phyloP scores from a whole-genome alignment of 176 grass and related monocot genomes.

The Raddia guianensis region DNA sequence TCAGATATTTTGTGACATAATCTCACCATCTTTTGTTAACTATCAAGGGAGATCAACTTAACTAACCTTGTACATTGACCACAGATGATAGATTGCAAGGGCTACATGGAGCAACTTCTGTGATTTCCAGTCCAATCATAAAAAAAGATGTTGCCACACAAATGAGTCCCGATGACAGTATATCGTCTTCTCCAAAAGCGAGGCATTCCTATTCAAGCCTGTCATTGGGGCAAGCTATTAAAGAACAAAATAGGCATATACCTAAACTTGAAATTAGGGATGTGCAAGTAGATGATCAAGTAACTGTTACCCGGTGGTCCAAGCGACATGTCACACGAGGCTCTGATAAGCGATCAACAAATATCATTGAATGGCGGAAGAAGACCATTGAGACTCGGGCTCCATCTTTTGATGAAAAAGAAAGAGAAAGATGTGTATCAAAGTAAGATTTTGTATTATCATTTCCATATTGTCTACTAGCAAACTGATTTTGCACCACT shows the following conservation, averaged over 20 bases:
- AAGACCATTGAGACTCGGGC: slow-evolving; percentile 53
- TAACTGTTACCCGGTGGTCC: slow-evolving; percentile 93
- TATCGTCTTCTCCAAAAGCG: slow-evolving; percentile 67
- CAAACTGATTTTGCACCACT: background rate
- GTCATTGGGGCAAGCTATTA: slow-evolving; percentile 55
- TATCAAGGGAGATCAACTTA: background rate
- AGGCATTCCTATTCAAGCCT: slow-evolving; percentile 66
- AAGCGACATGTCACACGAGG: slow-evolving; percentile 76
- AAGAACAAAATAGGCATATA: slow-evolving; percentile 58
- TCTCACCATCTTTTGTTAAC: slow-evolving; percentile 6
- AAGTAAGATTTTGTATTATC: slow-evolving; percentile 57
- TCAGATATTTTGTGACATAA: background rate
- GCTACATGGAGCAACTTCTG: slow-evolving; percentile 43
- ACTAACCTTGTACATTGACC: slow-evolving; percentile 27
- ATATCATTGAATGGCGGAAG: slow-evolving; percentile 84
- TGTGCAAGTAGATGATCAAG: slow-evolving; percentile 93
- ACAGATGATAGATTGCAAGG: slow-evolving; percentile 70
- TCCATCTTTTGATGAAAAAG: slow-evolving; percentile 82
- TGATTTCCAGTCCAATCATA: slow-evolving; percentile 61
- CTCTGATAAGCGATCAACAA: slow-evolving; percentile 75
- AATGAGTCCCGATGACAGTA: slow-evolving; percentile 86
- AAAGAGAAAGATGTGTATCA: slow-evolving; percentile 66
- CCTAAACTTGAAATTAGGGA: slow-evolving; percentile 86
- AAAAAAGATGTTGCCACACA: slow-evolving; percentile 94
- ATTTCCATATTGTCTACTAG: slow-evolving; percentile 21